These are phyloP conservation scores for Sequoiadendron giganteum DNA, from an alignment of 75 land plant genomes.

Conservation along the genomic window DNA sequence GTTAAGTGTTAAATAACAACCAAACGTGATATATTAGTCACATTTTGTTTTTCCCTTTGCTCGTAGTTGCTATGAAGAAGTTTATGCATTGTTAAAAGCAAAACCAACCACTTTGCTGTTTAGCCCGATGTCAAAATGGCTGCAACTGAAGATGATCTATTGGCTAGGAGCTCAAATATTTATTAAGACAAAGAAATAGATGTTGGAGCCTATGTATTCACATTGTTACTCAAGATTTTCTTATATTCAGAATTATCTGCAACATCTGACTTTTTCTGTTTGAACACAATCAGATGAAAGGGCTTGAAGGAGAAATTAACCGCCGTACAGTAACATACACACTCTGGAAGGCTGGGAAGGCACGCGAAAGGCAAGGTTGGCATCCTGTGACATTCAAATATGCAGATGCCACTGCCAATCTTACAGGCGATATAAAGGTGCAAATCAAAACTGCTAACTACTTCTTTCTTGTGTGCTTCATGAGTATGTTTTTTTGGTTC, in stretches of 20 bases:
- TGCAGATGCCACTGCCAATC: constrained; percentile 64
- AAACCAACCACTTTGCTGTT: background rate
- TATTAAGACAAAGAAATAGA: background rate
- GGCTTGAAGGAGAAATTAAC: constrained; percentile 82
- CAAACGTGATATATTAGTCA: background rate
- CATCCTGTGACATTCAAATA: constrained; percentile 90
- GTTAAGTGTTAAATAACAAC: background rate
- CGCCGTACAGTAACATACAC: constrained; percentile 77
- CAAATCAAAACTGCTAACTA: constrained; percentile 2
- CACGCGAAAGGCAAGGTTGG: constrained; percentile 84
- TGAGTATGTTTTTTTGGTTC: background rate
- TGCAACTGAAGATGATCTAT: background rate
- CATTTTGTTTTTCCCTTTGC: background rate
- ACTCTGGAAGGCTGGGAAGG: constrained; percentile 69
- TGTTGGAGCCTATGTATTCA: background rate
- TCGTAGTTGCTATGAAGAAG: background rate
- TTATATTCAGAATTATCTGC: background rate
- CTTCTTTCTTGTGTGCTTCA: background rate
- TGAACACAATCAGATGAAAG: constrained; percentile 52
- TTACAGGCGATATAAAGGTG: constrained; percentile 83
- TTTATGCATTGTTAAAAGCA: background rate
- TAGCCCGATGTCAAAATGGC: background rate
- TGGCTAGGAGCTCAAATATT: background rate
- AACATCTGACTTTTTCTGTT: background rate
- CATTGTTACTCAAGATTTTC: background rate